Conservation (phyloP, 2,329 filamentous ascomycete genomes). For the Fusarium sp. region DNA sequence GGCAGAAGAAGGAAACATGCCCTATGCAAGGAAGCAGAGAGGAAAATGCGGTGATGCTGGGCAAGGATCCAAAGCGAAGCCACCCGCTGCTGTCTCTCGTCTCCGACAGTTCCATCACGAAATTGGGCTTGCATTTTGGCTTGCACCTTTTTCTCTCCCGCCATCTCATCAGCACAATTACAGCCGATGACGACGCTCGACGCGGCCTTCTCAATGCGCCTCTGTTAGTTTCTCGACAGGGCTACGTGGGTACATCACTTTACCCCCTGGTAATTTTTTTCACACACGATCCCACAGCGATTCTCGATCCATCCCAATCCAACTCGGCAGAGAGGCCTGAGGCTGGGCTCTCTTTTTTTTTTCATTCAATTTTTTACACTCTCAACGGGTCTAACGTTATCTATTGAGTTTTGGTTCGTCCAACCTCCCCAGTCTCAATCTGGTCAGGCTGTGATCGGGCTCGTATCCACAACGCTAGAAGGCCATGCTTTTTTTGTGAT, state of each 20-base stretch:
- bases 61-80: background rate
- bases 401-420: conserved; percentile 19
- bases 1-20: background rate
- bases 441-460: conserved; percentile 1
- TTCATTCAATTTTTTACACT: background rate
- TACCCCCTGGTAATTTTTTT: conserved; percentile 17
- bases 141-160: background rate
- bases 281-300: conserved; percentile 19
- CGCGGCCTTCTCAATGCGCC: conserved; percentile 26
- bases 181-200: conserved; percentile 35
- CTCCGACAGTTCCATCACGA: background rate
- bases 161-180: conserved; percentile 14
- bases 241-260: background rate
- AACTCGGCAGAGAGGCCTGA: background rate
- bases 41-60: background rate
- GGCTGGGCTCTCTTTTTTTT: conserved; percentile 4
- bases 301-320: conserved; percentile 31
- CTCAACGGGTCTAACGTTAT: background rate
- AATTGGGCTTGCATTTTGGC: background rate
- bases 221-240: conserved; percentile 16
- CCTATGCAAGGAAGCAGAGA: background rate
- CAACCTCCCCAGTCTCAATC: conserved; percentile 16
- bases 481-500: conserved; percentile 3
- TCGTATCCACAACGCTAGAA: conserved; percentile 17
- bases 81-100: background rate